phyloP scores from a whole-genome alignment of 805 yeast genomes.

The Blastobotrys chiropterorum region DNA sequence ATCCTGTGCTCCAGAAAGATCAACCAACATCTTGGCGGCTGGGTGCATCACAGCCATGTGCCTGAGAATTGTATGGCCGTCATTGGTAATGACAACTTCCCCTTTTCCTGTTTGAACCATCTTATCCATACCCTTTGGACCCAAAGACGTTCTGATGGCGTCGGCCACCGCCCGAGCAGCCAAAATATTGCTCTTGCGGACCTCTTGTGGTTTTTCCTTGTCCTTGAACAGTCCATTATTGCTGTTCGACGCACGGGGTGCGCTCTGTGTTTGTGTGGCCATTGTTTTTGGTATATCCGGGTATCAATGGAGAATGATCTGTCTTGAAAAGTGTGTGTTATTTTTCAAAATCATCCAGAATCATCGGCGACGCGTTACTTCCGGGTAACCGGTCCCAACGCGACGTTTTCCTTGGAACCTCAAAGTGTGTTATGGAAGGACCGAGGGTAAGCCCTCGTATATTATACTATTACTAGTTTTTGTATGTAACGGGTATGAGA shows the following conservation, averaged over 20 bases:
- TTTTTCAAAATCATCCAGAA: background rate
- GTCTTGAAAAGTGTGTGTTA: background rate
- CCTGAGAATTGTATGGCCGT: slow-evolving; percentile 93
- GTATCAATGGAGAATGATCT: background rate
- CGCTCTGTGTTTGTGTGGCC: slow-evolving; percentile 9
- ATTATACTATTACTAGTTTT: too few relatives aligned
- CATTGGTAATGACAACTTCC: slow-evolving; percentile 90
- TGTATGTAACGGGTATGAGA: too few relatives aligned
- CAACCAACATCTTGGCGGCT: slow-evolving; percentile 97
- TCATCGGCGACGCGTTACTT: background rate
- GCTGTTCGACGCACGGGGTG: slow-evolving; percentile 8
- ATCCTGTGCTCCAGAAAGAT: slow-evolving; percentile 95
- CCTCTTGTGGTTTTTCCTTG: slow-evolving; percentile 93
- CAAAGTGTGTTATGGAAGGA: background rate
- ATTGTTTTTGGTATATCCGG: slow-evolving; percentile 8
- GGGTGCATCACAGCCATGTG: slow-evolving; percentile 99
- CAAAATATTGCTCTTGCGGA: slow-evolving; percentile 76
- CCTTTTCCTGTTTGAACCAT: slow-evolving; percentile 90
- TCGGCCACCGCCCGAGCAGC: slow-evolving; percentile 95
- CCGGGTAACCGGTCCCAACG: background rate
- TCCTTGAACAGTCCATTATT: slow-evolving; percentile 51
- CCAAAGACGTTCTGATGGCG: slow-evolving; percentile 90
- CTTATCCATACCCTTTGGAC: slow-evolving; percentile 99
- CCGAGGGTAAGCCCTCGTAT: too few relatives aligned
- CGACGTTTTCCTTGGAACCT: background rate